Evolutionary conservation across 208 protist species (phyloP).

Genomic region (Trypanosoma lewisi): DNA sequence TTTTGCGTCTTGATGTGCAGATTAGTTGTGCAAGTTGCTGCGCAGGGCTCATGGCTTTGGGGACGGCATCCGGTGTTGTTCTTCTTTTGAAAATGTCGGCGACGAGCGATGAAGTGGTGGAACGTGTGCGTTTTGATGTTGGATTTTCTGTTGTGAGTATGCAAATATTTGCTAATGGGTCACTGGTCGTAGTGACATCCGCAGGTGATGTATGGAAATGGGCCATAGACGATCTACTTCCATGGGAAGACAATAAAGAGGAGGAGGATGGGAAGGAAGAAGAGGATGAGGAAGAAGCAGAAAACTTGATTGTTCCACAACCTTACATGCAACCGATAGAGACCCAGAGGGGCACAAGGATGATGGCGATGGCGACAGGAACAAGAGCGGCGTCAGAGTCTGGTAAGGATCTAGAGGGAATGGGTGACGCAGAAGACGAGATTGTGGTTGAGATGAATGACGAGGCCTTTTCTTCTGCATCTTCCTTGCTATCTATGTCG

Average conservation of each 20-base stretch:
- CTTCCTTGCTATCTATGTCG: background rate
- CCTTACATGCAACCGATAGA: background rate
- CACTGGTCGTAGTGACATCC: conserved; percentile 70
- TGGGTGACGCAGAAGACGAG: conserved; percentile 17
- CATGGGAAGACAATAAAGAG: background rate
- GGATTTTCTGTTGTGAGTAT: conserved; percentile 67
- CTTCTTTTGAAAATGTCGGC: conserved; percentile 50
- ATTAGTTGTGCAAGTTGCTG: conserved; percentile 64
- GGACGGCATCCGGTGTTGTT: conserved; percentile 72
- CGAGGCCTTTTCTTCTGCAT: conserved; percentile 2
- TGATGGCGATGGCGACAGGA: background rate
- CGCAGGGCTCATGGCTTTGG: conserved; percentile 46
- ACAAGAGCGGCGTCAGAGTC: conserved; percentile 4
- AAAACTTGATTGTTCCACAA: conserved; percentile 8
- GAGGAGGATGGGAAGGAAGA: conserved; percentile 19
- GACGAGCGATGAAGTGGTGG: conserved; percentile 28
- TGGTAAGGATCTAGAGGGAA: conserved; percentile 1
- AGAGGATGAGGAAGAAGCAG: conserved; percentile 9
- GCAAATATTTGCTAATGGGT: conserved; percentile 58
- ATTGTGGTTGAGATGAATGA: conserved; percentile 26
- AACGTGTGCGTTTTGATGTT: conserved; percentile 81
- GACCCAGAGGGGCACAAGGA: background rate
- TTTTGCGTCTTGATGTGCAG: conserved; percentile 28
- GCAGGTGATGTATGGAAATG: conserved; percentile 84
- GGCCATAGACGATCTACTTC: conserved; percentile 61